A percentile compares a stretch with the other conserved stretches of the same genome.
These are phyloP conservation scores for Xylariaceae sp. DNA, from an alignment of 2,329 filamentous ascomycete genomes.

Conservation along the genomic window DNA sequence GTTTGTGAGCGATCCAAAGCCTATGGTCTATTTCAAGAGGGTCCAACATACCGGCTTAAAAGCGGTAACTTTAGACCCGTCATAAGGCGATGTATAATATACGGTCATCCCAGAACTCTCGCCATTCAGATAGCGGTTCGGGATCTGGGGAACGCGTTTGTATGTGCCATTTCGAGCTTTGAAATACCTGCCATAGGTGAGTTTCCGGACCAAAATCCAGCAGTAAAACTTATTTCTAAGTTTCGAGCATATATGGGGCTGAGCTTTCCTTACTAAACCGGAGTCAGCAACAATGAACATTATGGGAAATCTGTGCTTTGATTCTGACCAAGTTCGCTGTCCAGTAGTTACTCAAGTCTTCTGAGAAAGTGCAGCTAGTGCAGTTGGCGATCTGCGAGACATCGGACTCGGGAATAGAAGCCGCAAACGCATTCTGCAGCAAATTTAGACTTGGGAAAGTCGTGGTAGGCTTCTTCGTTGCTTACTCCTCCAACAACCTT, in stretches of 20 bases:
- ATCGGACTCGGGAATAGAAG: constrained; percentile 18
- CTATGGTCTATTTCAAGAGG: neutral
- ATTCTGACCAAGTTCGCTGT: constrained; percentile 35
- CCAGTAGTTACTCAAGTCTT: constrained; percentile 43
- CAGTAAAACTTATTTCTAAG: neutral
- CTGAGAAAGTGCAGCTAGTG: constrained; percentile 43
- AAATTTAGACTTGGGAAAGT: neutral
- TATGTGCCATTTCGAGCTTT: constrained; percentile 32
- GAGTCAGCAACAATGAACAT: neutral
- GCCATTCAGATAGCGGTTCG: constrained; percentile 28
- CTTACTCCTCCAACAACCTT: constrained; percentile 25
- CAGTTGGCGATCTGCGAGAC: constrained; percentile 27
- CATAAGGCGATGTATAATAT: constrained; percentile 45
- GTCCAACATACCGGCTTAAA: constrained; percentile 53
- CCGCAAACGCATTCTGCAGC: constrained; percentile 24
- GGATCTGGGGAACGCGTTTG: constrained; percentile 27
- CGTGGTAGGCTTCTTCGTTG: neutral
- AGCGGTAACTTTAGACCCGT: constrained; percentile 38
- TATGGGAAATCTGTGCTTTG: neutral
- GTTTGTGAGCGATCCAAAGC: constrained; percentile 45
- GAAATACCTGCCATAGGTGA: constrained; percentile 30
- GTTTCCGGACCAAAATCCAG: neutral
- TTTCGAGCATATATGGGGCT: neutral
- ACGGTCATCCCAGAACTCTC: constrained; percentile 29
- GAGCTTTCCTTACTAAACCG: neutral